Conservation (phyloP, 2,329 filamentous ascomycete genomes). For the Aspergillus sp. region DNA sequence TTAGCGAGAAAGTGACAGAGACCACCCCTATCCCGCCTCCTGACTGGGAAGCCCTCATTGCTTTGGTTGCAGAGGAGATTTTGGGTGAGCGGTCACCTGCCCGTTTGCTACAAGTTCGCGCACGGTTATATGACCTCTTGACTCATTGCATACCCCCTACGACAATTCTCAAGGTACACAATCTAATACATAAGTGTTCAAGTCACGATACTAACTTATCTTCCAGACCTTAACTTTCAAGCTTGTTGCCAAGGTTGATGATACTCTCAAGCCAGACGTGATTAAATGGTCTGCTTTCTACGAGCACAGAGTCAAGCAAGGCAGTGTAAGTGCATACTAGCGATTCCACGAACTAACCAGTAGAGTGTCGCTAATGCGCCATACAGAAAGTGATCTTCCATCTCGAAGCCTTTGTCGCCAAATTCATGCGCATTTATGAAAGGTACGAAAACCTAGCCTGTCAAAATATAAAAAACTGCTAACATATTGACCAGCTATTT, state of each 20-base stretch:
- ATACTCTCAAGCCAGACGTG: slow-evolving; percentile 83
- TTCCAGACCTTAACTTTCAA: slow-evolving; percentile 79
- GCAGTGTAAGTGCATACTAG: slow-evolving; percentile 48
- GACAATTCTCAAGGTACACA: slow-evolving; percentile 71
- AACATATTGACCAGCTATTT: slow-evolving; percentile 39
- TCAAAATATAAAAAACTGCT: slow-evolving; percentile 14
- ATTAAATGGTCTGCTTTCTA: slow-evolving; percentile 97
- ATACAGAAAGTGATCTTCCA: slow-evolving; percentile 88
- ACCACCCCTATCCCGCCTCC: slow-evolving; percentile 86
- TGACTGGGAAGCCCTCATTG: slow-evolving; percentile 92
- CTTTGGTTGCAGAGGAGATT: slow-evolving; percentile 86
- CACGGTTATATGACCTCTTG: slow-evolving; percentile 93
- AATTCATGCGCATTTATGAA: slow-evolving; percentile 95
- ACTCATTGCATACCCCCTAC: slow-evolving; percentile 97
- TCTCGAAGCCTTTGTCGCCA: slow-evolving; percentile 94
- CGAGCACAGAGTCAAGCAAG: slow-evolving; percentile 88
- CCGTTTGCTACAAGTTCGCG: slow-evolving; percentile 78
- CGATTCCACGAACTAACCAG: slow-evolving; percentile 2
- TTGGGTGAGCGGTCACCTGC: slow-evolving; percentile 88
- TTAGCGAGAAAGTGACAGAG: slow-evolving; percentile 83
- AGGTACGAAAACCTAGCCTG: slow-evolving; percentile 52
- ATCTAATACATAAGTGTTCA: neutral
- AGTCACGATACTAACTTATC: neutral
- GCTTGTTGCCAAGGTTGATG: slow-evolving; percentile 79
- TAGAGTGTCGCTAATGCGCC: slow-evolving; percentile 2